Conservation (phyloP, 345 rosid genomes). For the Salix caprea region DNA sequence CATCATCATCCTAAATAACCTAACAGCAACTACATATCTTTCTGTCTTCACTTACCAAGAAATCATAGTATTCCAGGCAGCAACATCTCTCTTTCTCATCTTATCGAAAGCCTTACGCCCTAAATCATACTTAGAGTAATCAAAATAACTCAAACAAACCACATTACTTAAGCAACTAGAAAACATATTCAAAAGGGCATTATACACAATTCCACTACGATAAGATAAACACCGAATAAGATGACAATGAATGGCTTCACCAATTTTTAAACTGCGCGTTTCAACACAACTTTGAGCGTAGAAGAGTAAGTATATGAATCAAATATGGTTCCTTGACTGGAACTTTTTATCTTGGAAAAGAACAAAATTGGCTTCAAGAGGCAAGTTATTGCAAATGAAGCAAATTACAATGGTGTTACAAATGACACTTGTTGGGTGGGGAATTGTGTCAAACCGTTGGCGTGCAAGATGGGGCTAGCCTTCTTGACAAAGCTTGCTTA, state of each 20-base stretch:
- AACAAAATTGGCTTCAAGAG: slow-evolving; percentile 65
- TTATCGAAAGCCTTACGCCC: slow-evolving; percentile 55
- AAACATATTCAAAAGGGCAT: slow-evolving; percentile 77
- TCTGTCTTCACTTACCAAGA: slow-evolving; percentile 73
- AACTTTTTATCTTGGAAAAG: slow-evolving; percentile 58
- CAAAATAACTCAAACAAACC: slow-evolving; percentile 7
- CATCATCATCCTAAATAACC: slow-evolving; percentile 58
- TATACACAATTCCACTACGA: slow-evolving; percentile 70
- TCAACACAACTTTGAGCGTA: slow-evolving; percentile 71
- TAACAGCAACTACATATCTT: slow-evolving; percentile 49
- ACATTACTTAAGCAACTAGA: slow-evolving; percentile 48
- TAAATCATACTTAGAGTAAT: slow-evolving; percentile 41
- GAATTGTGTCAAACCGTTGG: slow-evolving; percentile 77
- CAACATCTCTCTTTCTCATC: slow-evolving; percentile 68
- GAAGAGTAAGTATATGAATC: slow-evolving; percentile 87
- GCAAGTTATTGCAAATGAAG: slow-evolving; percentile 68
- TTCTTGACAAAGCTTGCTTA: slow-evolving; percentile 69
- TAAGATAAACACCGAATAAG: slow-evolving; percentile 56
- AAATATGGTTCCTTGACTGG: slow-evolving; percentile 40
- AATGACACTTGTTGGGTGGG: slow-evolving; percentile 64
- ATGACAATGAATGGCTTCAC: slow-evolving; percentile 80
- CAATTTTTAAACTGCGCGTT: slow-evolving; percentile 42
- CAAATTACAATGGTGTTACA: slow-evolving; percentile 92
- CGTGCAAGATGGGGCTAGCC: slow-evolving; percentile 74
- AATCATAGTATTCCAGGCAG: slow-evolving; percentile 77